Percentiles rank a stretch among this genome's conserved stretches.
Evolutionary conservation across 2,329 filamentous ascomycete genomes (phyloP).

Genomic region (Taxawa tesnikishii): DNA sequence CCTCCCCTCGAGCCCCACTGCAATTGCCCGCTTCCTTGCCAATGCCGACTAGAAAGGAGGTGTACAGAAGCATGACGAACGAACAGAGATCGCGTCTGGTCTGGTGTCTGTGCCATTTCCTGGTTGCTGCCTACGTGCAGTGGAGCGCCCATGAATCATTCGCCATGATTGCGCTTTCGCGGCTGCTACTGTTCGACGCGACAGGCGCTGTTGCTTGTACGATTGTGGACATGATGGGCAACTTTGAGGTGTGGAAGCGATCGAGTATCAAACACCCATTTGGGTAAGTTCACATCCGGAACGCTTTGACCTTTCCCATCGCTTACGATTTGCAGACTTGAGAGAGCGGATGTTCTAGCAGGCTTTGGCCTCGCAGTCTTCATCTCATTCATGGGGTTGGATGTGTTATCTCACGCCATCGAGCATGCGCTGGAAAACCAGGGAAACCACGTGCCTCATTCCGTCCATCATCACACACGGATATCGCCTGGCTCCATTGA

Average conservation of each 20-base stretch:
- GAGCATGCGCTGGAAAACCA: conserved; percentile 78
- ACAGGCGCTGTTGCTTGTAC: conserved; percentile 86
- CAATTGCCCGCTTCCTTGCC: conserved; percentile 85
- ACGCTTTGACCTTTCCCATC: background rate
- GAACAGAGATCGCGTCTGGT: conserved; percentile 73
- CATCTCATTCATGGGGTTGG: conserved; percentile 92
- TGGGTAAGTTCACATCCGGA: conserved; percentile 9
- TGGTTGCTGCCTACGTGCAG: conserved; percentile 72
- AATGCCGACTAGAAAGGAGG: conserved; percentile 79
- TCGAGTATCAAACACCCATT: conserved; percentile 91
- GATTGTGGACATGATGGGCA: conserved; percentile 80
- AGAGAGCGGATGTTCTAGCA: conserved; percentile 84
- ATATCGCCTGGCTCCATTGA: conserved; percentile 70
- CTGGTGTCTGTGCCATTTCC: conserved; percentile 84
- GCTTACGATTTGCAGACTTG: conserved; percentile 39
- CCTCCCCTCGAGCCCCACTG: conserved; percentile 76
- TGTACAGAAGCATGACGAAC: conserved; percentile 76
- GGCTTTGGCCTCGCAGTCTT: conserved; percentile 95
- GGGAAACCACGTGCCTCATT: conserved; percentile 59
- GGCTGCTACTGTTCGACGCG: conserved; percentile 90
- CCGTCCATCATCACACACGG: conserved; percentile 39
- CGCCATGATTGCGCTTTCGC: conserved; percentile 82
- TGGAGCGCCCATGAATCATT: conserved; percentile 77
- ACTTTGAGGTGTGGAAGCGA: conserved; percentile 95
- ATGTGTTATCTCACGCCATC: conserved; percentile 84